Base-by-base conservation (phyloP, 176 grass and related monocot species). In the Musa schizocarpa region DNA sequence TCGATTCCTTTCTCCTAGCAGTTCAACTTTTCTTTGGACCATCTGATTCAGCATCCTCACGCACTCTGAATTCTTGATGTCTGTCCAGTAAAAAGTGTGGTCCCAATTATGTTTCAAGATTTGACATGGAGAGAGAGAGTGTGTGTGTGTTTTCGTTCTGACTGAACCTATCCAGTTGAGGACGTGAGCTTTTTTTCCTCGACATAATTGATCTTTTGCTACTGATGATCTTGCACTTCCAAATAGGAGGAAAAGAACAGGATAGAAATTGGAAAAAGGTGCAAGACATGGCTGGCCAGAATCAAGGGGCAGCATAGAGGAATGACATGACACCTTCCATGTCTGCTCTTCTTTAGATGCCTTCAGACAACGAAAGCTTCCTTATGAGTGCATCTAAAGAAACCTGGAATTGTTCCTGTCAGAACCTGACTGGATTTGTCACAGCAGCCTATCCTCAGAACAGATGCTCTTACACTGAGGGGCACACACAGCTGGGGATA, bases 281-380 rank as follows among this genome's bases (percentile, higher is more conserved):
- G 63, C 11, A 65, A 71, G 68, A 17, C 7, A 19, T 71, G 58
- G 13, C 53, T 48, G 53, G 73, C 16, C 27, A 61, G 48, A 75
- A 49, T 19, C 54, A 51, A 75, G 73, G 24, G 73, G 73, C 73
- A 75, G 26, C 73, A 75, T 7, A 48, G 2, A 25, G 34, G 9
- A 59, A n/a, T 49, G 17, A 57, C 3, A 43, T 20, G 23, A 9
- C 13, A 14, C 13, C 61, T 9, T 4, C 27, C 16, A 9, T 59
- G 23, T 53, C 70, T 26, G 22, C 50, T 16, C 72, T n/a, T 26
- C 54, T 57, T 61, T 59, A 34, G 21, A 34, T 75, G 16, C 23
- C 48, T n/a, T 43, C 10, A 59, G 54, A 58, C 73, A 75, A 56
- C 54, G 26, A 58, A 19, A 20, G 54, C 5, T 75, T 49, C 73